phyloP scores from a whole-genome alignment of 108 stramenopile species.

The Skeletonema potamos region DNA sequence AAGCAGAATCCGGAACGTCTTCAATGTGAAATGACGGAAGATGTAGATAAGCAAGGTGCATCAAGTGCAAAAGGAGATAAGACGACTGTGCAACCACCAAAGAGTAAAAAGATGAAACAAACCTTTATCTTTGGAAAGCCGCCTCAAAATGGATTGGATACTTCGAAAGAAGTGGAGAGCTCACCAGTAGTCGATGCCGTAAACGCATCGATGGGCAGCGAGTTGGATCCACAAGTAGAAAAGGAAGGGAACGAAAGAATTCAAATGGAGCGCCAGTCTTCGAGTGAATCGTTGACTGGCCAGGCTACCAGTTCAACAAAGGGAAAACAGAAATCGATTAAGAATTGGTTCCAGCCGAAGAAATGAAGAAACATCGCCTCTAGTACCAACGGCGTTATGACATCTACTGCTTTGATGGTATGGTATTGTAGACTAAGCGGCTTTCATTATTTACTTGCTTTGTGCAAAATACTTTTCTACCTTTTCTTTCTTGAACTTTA shows the following conservation, averaged over 20 bases:
- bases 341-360: conserved; percentile 38
- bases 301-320: conserved; percentile 1
- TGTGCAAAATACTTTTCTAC: conserved; percentile 31
- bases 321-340: conserved; percentile 32
- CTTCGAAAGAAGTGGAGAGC: not conserved
- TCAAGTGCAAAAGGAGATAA: not conserved
- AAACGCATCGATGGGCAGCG: not conserved
- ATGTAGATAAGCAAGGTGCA: not conserved
- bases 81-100: not conserved
- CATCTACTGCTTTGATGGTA: not conserved
- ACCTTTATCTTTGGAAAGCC: conserved; percentile 32
- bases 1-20: not conserved
- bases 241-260: not conserved
- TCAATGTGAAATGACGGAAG: not conserved
- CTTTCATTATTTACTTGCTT: not conserved
- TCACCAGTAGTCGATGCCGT: not conserved
- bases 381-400: not conserved
- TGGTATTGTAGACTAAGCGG: not conserved
- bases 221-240: not conserved
- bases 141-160: conserved; percentile 10
- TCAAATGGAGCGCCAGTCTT: not conserved
- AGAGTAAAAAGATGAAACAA: conserved; percentile 19
- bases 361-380: not conserved
- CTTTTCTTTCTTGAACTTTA: conserved; percentile 44
- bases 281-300: conserved; percentile 3